phyloP scores from a whole-genome alignment of 2,329 filamentous ascomycete species.

The Helotiales sp. region DNA sequence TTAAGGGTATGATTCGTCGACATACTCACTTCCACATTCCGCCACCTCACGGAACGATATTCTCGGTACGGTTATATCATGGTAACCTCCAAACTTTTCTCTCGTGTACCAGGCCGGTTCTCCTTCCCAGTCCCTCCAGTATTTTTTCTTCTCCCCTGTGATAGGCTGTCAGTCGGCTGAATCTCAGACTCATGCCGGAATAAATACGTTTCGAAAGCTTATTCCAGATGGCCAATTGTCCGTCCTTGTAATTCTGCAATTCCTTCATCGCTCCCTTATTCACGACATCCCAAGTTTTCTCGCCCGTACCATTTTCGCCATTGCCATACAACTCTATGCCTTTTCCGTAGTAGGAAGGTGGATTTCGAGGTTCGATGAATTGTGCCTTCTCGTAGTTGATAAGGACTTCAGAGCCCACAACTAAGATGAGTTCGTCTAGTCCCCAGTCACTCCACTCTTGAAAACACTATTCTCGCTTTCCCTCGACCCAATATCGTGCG shows the following conservation, averaged over 20 bases:
- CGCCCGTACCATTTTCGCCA: neutral
- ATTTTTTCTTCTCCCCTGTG: too few relatives aligned
- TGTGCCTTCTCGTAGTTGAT: neutral
- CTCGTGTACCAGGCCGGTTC: too few relatives aligned
- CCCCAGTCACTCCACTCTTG: neutral
- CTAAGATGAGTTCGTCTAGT: neutral
- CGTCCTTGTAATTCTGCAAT: neutral
- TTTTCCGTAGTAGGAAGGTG: neutral
- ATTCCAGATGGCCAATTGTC: neutral
- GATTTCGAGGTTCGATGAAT: neutral
- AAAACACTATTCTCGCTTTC: neutral
- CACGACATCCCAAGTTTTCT: neutral
- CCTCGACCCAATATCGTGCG: neutral
- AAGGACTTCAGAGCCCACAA: neutral
- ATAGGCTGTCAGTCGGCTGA: neutral
- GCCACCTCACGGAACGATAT: neutral
- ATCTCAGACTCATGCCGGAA: neutral
- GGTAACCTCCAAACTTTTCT: too few relatives aligned
- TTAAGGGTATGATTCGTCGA: too few relatives aligned
- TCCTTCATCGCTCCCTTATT: neutral
- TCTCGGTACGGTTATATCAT: too few relatives aligned
- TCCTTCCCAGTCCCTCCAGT: too few relatives aligned
- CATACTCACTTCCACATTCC: neutral
- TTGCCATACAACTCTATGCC: too few relatives aligned
- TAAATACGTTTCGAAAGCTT: neutral